Conservation (phyloP, 2,329 filamentous ascomycete species). For the Colletotrichum orbiculare region DNA sequence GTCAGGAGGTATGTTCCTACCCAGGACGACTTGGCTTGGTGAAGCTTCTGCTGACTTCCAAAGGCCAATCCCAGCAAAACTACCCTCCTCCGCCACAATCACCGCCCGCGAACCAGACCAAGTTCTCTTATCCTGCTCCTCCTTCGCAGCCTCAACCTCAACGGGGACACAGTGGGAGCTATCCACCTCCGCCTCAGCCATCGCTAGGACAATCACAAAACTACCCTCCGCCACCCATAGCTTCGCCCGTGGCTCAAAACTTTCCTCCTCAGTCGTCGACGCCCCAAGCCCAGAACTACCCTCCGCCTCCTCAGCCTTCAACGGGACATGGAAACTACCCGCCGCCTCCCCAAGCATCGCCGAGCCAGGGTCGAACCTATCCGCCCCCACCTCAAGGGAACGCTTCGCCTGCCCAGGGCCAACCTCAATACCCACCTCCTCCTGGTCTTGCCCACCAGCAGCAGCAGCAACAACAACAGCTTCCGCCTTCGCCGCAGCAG, state of each 20-base stretch:
- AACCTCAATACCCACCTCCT: constrained; percentile 45
- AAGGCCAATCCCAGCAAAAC: constrained; percentile 46
- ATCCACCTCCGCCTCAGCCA: constrained; percentile 45
- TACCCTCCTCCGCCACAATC: constrained; percentile 61
- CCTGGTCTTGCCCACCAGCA: constrained; percentile 41
- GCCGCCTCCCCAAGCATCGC: constrained; percentile 32
- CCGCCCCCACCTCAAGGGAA: constrained; percentile 40
- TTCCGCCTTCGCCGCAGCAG: constrained; percentile 41
- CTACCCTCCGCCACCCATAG: constrained; percentile 43
- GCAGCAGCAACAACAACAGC: constrained; percentile 43
- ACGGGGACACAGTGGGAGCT: constrained; percentile 40
- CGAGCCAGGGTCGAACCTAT: constrained; percentile 25
- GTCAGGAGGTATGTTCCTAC: constrained; percentile 26
- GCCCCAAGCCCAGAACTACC: constrained; percentile 41
- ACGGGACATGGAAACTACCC: constrained; percentile 27
- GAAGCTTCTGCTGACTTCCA: constrained; percentile 15
- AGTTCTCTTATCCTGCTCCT: constrained; percentile 58
- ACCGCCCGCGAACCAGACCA: constrained; percentile 57
- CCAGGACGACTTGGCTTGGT: too few relatives aligned
- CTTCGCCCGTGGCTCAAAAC: constrained; percentile 36
- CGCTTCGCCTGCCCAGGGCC: constrained; percentile 36
- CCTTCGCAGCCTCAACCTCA: constrained; percentile 41
- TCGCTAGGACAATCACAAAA: constrained; percentile 23
- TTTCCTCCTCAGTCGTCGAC: constrained; percentile 43
- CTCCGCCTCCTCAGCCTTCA: constrained; percentile 40